Evolutionary conservation across 257 asterid species (phyloP).

Genomic region (Anisodus acutangulus): DNA sequence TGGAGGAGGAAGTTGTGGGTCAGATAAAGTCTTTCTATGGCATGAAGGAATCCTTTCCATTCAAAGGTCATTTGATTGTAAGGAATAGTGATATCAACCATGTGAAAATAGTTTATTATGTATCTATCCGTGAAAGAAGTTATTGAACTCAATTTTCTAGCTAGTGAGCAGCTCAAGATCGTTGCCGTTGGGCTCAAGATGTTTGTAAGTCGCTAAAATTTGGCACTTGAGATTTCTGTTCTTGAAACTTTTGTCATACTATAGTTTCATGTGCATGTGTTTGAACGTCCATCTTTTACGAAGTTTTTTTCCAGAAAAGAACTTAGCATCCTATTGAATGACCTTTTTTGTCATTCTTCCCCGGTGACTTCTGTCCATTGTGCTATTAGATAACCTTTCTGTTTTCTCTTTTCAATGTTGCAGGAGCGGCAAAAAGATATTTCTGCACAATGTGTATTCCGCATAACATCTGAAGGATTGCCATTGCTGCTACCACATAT

Average conservation of each 20-base stretch:
- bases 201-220: slow-evolving; percentile 71
- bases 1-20: slow-evolving; percentile 58
- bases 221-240: slow-evolving; percentile 20
- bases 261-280: slow-evolving; percentile 1
- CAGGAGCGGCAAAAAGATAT: slow-evolving; percentile 92
- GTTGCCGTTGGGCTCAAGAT: slow-evolving; percentile 96
- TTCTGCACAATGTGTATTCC: slow-evolving; percentile 72
- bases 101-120: slow-evolving; percentile 84
- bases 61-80: slow-evolving; percentile 81
- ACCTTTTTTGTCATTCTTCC: neutral
- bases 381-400: neutral
- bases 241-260: neutral
- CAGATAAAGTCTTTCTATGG: slow-evolving; percentile 84
- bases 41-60: slow-evolving; percentile 78
- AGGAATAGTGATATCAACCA: slow-evolving; percentile 74
- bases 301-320: neutral
- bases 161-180: slow-evolving; percentile 93
- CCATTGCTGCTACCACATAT: slow-evolving; percentile 84
- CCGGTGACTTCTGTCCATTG: neutral
- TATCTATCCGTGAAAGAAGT: slow-evolving; percentile 83
- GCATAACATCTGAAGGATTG: slow-evolving; percentile 97
- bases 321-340: neutral
- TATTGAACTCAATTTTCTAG: slow-evolving; percentile 73
- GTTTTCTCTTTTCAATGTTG: slow-evolving; percentile 30
- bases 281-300: neutral